Percentiles rank a stretch among this genome's conserved stretches.
These are phyloP conservation scores for Ramaria sp. DNA, from an alignment of 768 basidiomycete genomes.

Conservation along the genomic window DNA sequence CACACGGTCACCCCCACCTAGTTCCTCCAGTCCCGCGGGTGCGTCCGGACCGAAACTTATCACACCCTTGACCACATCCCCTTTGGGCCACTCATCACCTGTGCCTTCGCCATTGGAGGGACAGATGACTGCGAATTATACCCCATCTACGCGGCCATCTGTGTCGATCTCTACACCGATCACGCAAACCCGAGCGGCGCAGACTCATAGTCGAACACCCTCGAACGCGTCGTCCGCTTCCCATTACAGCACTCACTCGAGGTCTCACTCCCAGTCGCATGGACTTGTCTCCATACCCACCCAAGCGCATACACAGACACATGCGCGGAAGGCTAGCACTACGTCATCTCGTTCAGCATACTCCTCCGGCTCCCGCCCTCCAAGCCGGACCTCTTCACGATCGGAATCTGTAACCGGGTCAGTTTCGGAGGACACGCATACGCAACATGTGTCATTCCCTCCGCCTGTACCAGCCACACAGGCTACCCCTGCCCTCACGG, in stretches of 20 bases:
- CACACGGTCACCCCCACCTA: not conserved
- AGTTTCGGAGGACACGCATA: conserved; percentile 5
- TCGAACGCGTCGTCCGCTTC: conserved; percentile 2
- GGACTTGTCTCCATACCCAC: not conserved
- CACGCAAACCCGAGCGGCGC: not conserved
- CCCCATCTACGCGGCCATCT: not conserved
- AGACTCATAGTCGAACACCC: not conserved
- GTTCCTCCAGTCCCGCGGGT: not conserved
- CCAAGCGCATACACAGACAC: not conserved
- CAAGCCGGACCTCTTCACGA: conserved; percentile 1
- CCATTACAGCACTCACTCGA: conserved; percentile 3
- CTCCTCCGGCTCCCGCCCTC: not conserved
- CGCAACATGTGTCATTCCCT: not conserved
- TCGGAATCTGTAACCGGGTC: not conserved
- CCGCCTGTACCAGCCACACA: not conserved
- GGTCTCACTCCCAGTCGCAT: not conserved
- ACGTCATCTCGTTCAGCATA: not conserved
- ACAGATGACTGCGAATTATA: not conserved
- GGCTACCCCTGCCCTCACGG: not conserved
- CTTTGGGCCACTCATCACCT: too few species aligned
- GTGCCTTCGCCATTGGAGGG: not conserved
- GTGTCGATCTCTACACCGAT: not conserved
- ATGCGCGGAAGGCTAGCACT: not conserved
- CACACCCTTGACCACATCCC: not conserved
- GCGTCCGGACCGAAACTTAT: not conserved